Percentiles rank a stretch among this genome's conserved stretches.
Conservation (phyloP, 2,329 filamentous ascomycete species). For the Cephalotrichum gorgonifer region DNA sequence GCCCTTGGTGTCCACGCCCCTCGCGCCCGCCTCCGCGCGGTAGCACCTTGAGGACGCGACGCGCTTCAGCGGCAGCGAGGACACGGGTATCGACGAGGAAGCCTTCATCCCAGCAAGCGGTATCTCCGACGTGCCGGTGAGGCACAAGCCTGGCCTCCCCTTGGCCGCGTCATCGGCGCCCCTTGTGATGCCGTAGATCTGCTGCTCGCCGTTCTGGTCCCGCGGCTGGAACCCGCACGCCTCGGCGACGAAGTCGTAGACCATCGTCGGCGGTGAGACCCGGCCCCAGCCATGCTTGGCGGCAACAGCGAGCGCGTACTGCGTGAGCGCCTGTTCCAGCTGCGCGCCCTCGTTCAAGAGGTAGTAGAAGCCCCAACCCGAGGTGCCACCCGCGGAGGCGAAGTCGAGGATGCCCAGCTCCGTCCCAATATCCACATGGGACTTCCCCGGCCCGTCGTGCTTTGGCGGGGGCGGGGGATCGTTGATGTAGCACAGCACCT, state of each 20-base stretch:
- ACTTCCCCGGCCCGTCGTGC: constrained; percentile 32
- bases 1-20: constrained; percentile 85
- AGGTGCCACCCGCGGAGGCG: constrained; percentile 64
- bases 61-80: constrained; percentile 62
- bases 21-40: constrained; percentile 84
- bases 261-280: constrained; percentile 77
- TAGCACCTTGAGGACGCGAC: constrained; percentile 89
- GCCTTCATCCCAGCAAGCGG: constrained; percentile 87
- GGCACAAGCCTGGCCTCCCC: constrained; percentile 58
- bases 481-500: constrained; percentile 70
- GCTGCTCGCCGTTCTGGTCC: constrained; percentile 82
- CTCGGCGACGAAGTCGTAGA: constrained; percentile 82
- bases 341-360: constrained; percentile 83
- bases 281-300: constrained; percentile 66
- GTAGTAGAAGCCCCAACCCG: constrained; percentile 98
- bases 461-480: constrained; percentile 36
- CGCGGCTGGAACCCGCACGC: constrained; percentile 93
- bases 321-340: constrained; percentile 87
- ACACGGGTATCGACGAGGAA: constrained; percentile 53
- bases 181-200: constrained; percentile 65
- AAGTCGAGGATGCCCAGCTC: constrained; percentile 91
- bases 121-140: constrained; percentile 90
- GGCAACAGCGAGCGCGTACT: constrained; percentile 71
- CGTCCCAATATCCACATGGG: constrained; percentile 77
- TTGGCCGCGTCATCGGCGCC: constrained; percentile 45